Evolutionary conservation across 139 green algal genomes (phyloP), one percentile per base, ranked within the genome.

Genomic region (Micromonas pusilla): DNA sequence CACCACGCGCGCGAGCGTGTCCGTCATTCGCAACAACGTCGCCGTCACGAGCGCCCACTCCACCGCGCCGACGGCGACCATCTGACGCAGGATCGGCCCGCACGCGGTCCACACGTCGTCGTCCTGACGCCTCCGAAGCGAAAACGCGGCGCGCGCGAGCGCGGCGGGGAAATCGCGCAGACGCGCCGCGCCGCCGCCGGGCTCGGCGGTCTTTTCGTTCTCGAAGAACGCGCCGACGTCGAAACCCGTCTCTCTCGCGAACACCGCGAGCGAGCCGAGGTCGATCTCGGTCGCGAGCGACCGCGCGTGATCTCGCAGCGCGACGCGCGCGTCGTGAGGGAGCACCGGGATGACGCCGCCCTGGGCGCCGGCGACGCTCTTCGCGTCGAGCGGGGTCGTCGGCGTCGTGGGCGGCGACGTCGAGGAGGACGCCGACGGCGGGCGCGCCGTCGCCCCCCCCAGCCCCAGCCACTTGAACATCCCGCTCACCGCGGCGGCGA

Each of bases 1-100:
- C 23, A 72, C 3, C 4, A 72, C 19, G 3, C 13, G 13, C n/a
- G 2, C 65, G 28, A 72, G 65, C 16, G 38, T 26, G 28, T 72
- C 65, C 13, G 3, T 26, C n/a, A 25, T 25, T 26, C 65, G 26
- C n/a, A 45, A 21, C n/a, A 39, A 3, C 13, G 65, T 72, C 26
- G 65, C 65, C 26, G 33, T 72, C 26, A 72, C 13, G 3, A 72
- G 65, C n/a, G 65, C 36, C 65, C 65, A 72, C 13, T 72, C 65
- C 65, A 33, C 33, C 13, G n/a, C 32, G 3, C 28, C 26, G 26
- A 26, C 65, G 13, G 65, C 33, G 13, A 32, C 26, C 28, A 33
- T 39, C 26, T 52, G 13, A 13, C 23, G n/a, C 28, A 72, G 30
- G 4, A 72, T n/a, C 65, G 65, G n/a, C 62, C 26, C 26, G 4